Evolutionary conservation across 768 basidiomycete genomes (phyloP), one percentile per base, ranked within the genome.

Genomic region (Tremella fuciformis): DNA sequence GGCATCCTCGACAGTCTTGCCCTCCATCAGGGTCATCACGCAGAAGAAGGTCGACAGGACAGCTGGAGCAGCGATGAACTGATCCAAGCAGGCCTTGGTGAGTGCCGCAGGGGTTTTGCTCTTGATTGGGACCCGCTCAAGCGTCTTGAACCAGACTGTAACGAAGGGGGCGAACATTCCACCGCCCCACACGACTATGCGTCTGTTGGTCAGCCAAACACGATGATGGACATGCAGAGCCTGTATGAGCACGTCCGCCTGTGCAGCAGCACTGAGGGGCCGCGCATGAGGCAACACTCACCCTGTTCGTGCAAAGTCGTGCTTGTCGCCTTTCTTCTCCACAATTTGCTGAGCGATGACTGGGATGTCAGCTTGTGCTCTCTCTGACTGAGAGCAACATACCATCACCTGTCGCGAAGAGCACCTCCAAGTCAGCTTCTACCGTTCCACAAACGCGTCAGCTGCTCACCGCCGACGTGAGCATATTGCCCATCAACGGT

Each of bases 261-360:
- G n/a, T n/a, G n/a, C n/a, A 26, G 44, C 18, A 51, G 51, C 13
- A 21, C n/a, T 15, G 15, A 3, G 46, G 37, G n/a, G 54, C 49
- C 16, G 11, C 41, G 18, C 40, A 41, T 37, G 15, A n/a, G 24
- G 21, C 15, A 13, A 21, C 11, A 52, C 57, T 55, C 46, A 79
- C 79, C 60, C 73, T 16, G 75, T 76, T 24, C 75, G 61, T 15
- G 63, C 67, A 37, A 70, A 58, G 69, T 96, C 91, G 70, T 94
- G 91, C 1, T 85, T 75, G 54, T 70, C 79, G 6, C 89, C 88
- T 63, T 80, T 83, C 67, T 80, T 80, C 71, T 93, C 92, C 18
- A 93, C 82, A 0, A 79, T 82, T 76, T 94, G 92, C 76, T 96
- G 91, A 0, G 91, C 91, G 42, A 93, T 82, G 0, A 91, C 67